Evolutionary conservation across 306 rosid genomes (phyloP).

Genomic region (Quercus wislizeni): DNA sequence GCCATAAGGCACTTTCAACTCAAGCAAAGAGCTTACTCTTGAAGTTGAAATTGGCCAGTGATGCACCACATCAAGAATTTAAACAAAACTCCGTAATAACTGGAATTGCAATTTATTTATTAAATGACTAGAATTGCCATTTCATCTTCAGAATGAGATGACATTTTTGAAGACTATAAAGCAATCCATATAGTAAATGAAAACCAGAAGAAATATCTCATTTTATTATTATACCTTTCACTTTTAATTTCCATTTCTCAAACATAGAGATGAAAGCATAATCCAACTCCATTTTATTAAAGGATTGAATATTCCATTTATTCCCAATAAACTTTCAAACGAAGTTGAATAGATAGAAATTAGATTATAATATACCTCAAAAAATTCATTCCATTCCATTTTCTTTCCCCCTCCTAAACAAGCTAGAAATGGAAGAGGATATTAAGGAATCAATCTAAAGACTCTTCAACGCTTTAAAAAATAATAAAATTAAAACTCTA

Average conservation of each 20-base stretch:
- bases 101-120: background rate
- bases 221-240: no score
- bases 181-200: background rate
- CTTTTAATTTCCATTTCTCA: no score
- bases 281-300: no score
- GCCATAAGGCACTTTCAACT: background rate
- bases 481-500: background rate
- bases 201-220: no score
- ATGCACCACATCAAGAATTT: background rate
- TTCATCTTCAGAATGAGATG: background rate
- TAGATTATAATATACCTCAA: no score
- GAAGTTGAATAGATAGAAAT: no score
- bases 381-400: no score
- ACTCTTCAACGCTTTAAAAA: background rate
- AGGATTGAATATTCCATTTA: no score
- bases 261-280: no score
- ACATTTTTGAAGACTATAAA: background rate
- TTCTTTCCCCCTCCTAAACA: no score
- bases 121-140: background rate
- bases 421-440: background rate
- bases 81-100: background rate
- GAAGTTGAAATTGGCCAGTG: background rate
- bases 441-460: background rate
- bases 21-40: background rate
- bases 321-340: no score